Base-by-base conservation (phyloP, 768 basidiomycete genomes). In the Kwoniella heveanensis region DNA sequence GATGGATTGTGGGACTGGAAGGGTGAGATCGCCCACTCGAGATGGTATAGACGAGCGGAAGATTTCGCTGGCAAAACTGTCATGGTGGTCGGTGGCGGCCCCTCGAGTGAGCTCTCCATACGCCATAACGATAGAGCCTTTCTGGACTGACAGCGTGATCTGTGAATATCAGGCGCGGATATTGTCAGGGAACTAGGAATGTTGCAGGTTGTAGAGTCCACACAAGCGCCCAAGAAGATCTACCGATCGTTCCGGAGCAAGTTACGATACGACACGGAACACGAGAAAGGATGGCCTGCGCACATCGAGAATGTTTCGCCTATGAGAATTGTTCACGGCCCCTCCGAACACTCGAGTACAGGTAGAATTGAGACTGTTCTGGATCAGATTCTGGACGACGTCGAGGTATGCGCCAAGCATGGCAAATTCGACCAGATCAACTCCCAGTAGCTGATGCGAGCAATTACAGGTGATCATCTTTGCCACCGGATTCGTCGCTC, bases 1-100 rank as follows among this genome's bases (percentile, higher is more conserved):
- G 47, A 59, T 59, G 57, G 57, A 6, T 21, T 59, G 19, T 59
- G 57, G 57, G 32, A 50, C 15, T 59, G 57, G 57, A 59, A 59
- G 32, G 57, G 57, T 12, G 48, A 59, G 22, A 59, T 59, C 21
- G 7, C 48, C 9, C 57, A 59, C 30, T 59, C 57, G n/a, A 49
- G 57, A 24, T 59, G 57, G 57, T 59, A 59, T 29, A 59, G 57
- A 17, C 47, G 17, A 39, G 21, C 57, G 27, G 57, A 59, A 32
- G 48, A 25, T 17, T 59, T 49, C 24, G 57, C 48, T 24, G 57
- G 48, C 24, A 59, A 59, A 32, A 51, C 57, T 17, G 57, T 59
- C 8, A 59, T 59, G 57, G 39, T 59, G 17, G 57, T 59, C 19
- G 57, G 57, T 15, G 57, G 57, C 12, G 57, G 57, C 24, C 57